Conservation (phyloP, 169 alveolate genomes). For the Plasmodium berghei region DNA sequence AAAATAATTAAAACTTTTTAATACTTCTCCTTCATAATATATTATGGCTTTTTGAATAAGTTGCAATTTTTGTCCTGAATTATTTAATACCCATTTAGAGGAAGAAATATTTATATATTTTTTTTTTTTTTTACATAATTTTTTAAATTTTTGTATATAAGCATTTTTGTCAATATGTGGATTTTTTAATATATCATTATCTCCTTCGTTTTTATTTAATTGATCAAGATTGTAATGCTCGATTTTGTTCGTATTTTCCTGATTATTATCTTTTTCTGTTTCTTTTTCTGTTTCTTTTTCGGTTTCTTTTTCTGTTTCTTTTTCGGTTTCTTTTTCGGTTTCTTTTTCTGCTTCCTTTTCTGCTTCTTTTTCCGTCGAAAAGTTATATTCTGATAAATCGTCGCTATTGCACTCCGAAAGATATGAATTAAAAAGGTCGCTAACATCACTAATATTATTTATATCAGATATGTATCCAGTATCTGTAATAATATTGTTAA, state of each 20-base stretch:
- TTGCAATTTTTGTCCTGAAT: constrained; percentile 50
- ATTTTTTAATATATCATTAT: background rate
- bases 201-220: background rate
- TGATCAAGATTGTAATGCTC: background rate
- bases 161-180: background rate
- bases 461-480: constrained; percentile 45
- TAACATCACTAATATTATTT: constrained; percentile 33
- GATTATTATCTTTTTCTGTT: background rate
- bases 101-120: constrained; percentile 26
- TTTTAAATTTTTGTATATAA: constrained; percentile 16
- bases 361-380: too few species aligned
- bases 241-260: background rate
- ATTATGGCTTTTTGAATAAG: constrained; percentile 47
- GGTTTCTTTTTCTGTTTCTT: background rate
- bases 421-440: constrained; percentile 39
- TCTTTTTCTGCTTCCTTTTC: background rate
- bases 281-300: background rate
- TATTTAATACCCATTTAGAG: constrained; percentile 53
- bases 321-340: background rate
- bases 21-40: constrained; percentile 62
- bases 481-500: constrained; percentile 13
- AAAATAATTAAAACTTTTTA: constrained; percentile 43
- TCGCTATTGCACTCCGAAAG: constrained; percentile 47
- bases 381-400: constrained; percentile 39
- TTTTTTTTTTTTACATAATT: constrained; percentile 43